Conservation (phyloP, 2,329 filamentous ascomycete genomes). For the Cadophora luteo-olivacea region DNA sequence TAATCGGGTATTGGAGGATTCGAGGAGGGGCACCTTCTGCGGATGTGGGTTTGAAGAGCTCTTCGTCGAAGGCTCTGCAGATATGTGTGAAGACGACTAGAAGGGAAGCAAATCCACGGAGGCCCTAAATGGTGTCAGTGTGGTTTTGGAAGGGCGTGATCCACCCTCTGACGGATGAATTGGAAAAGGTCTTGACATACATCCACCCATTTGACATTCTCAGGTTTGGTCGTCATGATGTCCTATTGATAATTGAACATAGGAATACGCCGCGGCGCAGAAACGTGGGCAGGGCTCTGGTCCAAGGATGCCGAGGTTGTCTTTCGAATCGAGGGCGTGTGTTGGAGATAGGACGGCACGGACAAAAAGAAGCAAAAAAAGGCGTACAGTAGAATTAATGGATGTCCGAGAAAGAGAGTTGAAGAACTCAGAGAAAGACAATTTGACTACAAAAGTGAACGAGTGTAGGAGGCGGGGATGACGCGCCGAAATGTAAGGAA, state of each 20-base stretch:
- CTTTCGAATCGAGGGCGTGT: neutral
- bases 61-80: slow-evolving; percentile 56
- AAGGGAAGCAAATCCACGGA: slow-evolving; percentile 61
- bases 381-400: neutral
- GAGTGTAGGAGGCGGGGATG: neutral
- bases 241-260: slow-evolving; percentile 6
- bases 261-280: slow-evolving; percentile 5
- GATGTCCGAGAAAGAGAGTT: neutral
- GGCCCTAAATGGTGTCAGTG: slow-evolving; percentile 51
- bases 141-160: neutral
- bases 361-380: slow-evolving; percentile 3
- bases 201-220: slow-evolving; percentile 66
- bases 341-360: neutral
- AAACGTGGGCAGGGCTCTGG: neutral
- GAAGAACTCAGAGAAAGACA: neutral
- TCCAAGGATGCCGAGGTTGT: neutral
- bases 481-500: neutral
- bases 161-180: neutral
- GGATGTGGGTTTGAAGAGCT: slow-evolving; percentile 55
- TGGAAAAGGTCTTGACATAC: slow-evolving; percentile 49
- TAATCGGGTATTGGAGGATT: slow-evolving; percentile 62
- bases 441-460: neutral
- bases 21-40: slow-evolving; percentile 53
- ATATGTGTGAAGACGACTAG: slow-evolving; percentile 62
- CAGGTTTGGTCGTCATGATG: slow-evolving; percentile 43